Evolutionary conservation across 106 monocot species (phyloP).

Genomic region (Phalaenopsis aphrodite): DNA sequence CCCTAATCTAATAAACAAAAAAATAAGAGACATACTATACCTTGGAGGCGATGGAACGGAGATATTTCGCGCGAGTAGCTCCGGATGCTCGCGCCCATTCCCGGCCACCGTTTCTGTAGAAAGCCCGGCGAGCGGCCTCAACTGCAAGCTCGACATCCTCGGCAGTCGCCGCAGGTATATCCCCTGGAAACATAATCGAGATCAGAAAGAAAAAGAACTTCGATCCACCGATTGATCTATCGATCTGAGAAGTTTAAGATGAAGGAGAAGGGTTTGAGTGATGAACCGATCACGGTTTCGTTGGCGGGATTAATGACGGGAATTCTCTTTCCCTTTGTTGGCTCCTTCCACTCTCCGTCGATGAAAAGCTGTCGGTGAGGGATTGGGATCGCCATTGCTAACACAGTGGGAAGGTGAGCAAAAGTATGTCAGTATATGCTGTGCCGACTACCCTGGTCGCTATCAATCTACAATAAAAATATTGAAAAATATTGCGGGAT

Average conservation of each 20-base stretch:
- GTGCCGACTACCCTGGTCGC: too few relatives aligned
- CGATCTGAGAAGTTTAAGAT: neutral
- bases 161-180: slow-evolving; percentile 76
- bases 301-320: slow-evolving; percentile 80
- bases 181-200: slow-evolving; percentile 33
- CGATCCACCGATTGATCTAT: neutral
- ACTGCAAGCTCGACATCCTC: slow-evolving; percentile 97
- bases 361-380: slow-evolving; percentile 63
- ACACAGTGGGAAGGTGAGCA: neutral
- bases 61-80: slow-evolving; percentile 73
- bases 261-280: neutral
- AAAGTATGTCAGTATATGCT: neutral
- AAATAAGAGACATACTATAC: slow-evolving; percentile 14
- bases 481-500: too few relatives aligned
- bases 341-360: slow-evolving; percentile 62
- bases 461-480: too few relatives aligned
- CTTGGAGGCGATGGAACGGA: slow-evolving; percentile 92
- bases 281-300: slow-evolving; percentile 58
- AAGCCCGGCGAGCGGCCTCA: slow-evolving; percentile 69
- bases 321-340: slow-evolving; percentile 36
- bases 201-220: neutral
- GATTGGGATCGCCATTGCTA: slow-evolving; percentile 16
- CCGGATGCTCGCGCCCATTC: slow-evolving; percentile 93
- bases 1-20: neutral
- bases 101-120: slow-evolving; percentile 63